Evolutionary conservation across 257 asterid species (phyloP).

Genomic region (Lantana camara): DNA sequence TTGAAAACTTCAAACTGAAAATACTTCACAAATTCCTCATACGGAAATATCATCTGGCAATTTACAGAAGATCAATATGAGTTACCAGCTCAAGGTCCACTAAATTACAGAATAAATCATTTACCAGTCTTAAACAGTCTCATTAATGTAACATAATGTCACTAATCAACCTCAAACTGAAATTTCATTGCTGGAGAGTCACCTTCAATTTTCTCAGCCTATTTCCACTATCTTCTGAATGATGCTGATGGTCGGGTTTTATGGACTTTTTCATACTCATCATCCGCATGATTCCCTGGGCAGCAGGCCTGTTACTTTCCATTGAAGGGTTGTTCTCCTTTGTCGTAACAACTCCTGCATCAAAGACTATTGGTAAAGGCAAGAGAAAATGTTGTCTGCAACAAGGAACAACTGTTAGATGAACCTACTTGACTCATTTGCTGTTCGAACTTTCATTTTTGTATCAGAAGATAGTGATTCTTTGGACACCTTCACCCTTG

Average conservation of each 20-base stretch:
- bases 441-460: constrained; percentile 36
- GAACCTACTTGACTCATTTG: constrained; percentile 55
- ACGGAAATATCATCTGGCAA: constrained; percentile 82
- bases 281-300: constrained; percentile 51
- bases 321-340: constrained; percentile 49
- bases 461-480: constrained; percentile 46
- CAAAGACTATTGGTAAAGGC: constrained; percentile 30
- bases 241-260: constrained; percentile 47
- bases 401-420: constrained; percentile 6
- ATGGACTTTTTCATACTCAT: constrained; percentile 53
- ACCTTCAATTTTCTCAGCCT: constrained; percentile 69
- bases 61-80: constrained; percentile 25
- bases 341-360: constrained; percentile 49
- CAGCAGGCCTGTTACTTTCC: constrained; percentile 43
- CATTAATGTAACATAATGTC: neutral
- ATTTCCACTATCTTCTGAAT: constrained; percentile 36
- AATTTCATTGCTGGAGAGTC: no score
- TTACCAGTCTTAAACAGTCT: no score
- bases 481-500: constrained; percentile 43
- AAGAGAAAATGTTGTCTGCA: constrained; percentile 14
- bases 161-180: neutral
- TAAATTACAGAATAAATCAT: neutral
- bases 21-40: constrained; percentile 80
- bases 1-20: constrained; percentile 61
- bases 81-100: constrained; percentile 12